Evolutionary conservation across 2,329 filamentous ascomycete species (phyloP).

Genomic region (Penicillium hordei): DNA sequence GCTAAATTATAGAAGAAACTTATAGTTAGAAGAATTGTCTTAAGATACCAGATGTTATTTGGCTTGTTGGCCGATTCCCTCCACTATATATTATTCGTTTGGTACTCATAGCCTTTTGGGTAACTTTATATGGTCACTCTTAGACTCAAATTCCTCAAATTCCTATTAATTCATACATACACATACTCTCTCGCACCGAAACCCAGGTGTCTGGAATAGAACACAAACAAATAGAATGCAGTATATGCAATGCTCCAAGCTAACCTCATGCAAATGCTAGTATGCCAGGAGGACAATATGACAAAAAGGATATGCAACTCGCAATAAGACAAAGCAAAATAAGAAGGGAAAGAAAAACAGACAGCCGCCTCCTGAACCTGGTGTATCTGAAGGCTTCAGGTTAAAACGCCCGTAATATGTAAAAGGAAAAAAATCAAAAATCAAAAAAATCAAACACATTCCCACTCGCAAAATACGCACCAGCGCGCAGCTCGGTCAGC

Average conservation of each 20-base stretch:
- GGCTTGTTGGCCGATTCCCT: neutral
- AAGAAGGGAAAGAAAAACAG: slow-evolving; percentile 4
- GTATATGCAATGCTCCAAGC: slow-evolving; percentile 26
- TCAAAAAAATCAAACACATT: slow-evolving; percentile 52
- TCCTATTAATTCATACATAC: slow-evolving; percentile 11
- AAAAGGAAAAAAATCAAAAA: slow-evolving; percentile 6
- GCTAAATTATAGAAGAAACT: slow-evolving; percentile 18
- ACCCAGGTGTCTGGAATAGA: slow-evolving; percentile 5
- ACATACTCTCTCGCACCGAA: slow-evolving; percentile 15
- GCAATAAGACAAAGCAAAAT: slow-evolving; percentile 2
- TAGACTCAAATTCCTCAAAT: neutral
- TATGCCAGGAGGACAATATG: slow-evolving; percentile 17
- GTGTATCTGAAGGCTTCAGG: slow-evolving; percentile 2
- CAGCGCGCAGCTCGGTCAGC: slow-evolving; percentile 65
- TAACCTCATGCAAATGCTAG: slow-evolving; percentile 28
- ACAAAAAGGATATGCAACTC: slow-evolving; percentile 6
- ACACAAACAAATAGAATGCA: slow-evolving; percentile 11
- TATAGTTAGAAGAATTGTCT: neutral
- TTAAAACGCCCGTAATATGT: slow-evolving; percentile 2
- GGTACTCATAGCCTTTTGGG: neutral
- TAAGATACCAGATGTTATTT: neutral
- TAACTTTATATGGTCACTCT: neutral
- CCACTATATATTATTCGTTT: too few species aligned
- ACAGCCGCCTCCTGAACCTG: neutral
- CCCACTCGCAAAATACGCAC: slow-evolving; percentile 71